Evolutionary conservation across 2,329 filamentous ascomycete species (phyloP).

Genomic region (Madurella mycetomatis): DNA sequence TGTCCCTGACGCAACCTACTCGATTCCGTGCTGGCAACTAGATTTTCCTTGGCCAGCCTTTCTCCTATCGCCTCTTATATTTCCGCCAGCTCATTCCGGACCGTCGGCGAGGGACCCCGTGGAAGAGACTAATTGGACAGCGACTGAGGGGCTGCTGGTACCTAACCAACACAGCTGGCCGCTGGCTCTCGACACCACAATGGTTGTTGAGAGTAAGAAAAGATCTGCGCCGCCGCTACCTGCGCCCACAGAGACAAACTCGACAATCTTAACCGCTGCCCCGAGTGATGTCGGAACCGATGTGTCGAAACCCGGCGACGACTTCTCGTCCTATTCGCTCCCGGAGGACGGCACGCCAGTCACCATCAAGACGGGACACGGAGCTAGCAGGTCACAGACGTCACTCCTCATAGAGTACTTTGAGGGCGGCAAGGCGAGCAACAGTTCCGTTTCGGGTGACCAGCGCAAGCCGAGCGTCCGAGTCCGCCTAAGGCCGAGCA

Average conservation of each 20-base stretch:
- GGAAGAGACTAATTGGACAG: conserved; percentile 23
- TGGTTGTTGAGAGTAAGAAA: conserved; percentile 54
- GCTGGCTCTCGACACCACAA: conserved; percentile 34
- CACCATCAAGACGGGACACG: conserved; percentile 75
- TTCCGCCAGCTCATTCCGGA: not conserved
- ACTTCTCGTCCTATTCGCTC: conserved; percentile 72
- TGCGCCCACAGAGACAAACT: conserved; percentile 71
- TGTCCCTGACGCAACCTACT: conserved; percentile 16
- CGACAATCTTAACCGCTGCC: conserved; percentile 43
- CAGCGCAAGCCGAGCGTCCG: conserved; percentile 77
- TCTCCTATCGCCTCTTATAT: conserved; percentile 2
- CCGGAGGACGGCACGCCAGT: conserved; percentile 87
- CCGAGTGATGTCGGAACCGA: conserved; percentile 65
- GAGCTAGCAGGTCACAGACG: conserved; percentile 68
- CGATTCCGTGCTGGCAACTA: conserved; percentile 8
- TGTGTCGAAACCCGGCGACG: conserved; percentile 62
- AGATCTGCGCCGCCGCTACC: conserved; percentile 58
- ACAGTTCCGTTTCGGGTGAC: conserved; percentile 48
- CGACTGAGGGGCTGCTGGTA: conserved; percentile 19
- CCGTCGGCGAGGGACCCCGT: conserved; percentile 12
- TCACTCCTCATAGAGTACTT: conserved; percentile 94
- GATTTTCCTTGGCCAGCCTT: not conserved
- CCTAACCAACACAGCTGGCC: conserved; percentile 18
- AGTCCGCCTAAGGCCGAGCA: conserved; percentile 66
- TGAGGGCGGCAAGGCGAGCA: conserved; percentile 64